phyloP scores from a whole-genome alignment of 2,329 filamentous ascomycete genomes.

The Ophiostoma sp. region DNA sequence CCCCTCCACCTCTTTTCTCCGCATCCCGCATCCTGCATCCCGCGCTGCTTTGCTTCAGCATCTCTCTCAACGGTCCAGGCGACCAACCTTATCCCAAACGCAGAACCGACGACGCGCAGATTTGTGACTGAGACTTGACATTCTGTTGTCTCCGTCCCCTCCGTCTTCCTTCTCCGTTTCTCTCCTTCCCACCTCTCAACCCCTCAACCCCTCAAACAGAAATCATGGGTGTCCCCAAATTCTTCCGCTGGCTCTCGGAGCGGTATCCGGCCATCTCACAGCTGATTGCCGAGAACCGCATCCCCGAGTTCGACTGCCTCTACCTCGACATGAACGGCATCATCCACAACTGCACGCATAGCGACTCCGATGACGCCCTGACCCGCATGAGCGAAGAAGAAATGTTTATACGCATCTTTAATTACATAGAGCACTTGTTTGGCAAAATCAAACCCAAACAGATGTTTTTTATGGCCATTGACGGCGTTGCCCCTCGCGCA shows the following conservation, averaged over 20 bases:
- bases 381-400: constrained; percentile 95
- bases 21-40: background rate
- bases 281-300: constrained; percentile 96
- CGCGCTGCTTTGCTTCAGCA: constrained; percentile 3
- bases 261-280: constrained; percentile 98
- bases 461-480: constrained; percentile 99
- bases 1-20: background rate
- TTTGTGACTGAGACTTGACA: background rate
- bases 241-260: constrained; percentile 99
- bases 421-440: constrained; percentile 98
- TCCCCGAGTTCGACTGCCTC: constrained; percentile 97
- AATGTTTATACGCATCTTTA: constrained; percentile 99
- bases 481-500: constrained; percentile 93
- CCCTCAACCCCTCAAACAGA: background rate
- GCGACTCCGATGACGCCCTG: constrained; percentile 86
- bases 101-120: constrained; percentile 4
- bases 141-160: constrained; percentile 7
- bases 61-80: background rate
- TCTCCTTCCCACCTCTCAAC: background rate
- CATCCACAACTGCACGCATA: constrained; percentile 99
- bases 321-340: constrained; percentile 99
- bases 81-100: background rate
- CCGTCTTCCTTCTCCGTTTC: constrained; percentile 4
- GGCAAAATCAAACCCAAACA: constrained; percentile 98
- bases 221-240: constrained; percentile 67